Evolutionary conservation across 2,329 filamentous ascomycete genomes (phyloP), one percentile per base, ranked within the genome.

Genomic region (Aspergillus sp.): DNA sequence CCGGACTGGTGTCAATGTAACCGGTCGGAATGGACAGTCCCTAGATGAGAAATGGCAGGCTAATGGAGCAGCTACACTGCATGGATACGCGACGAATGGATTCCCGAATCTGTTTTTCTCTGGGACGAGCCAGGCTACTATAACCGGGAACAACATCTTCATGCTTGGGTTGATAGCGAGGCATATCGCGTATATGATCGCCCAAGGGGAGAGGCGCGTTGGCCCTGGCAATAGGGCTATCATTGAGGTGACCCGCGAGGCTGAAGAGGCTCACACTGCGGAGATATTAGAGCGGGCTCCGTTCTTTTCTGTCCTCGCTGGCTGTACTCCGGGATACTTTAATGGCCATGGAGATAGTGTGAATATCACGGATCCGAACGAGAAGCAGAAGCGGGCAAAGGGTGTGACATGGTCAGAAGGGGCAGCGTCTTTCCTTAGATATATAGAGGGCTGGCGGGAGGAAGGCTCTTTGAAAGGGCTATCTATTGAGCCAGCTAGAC

Each of bases 91-190:
- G 22, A 42, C 37, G 0, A 33, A 15, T 9, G 39, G 49, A 5
- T 51, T 51, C 15, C 39, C 39, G 22, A 51, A 51, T 11, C n/a
- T 51, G 15, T 51, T 42, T n/a, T 51, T 51, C 39, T 51, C 39
- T 5, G 49, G 49, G 8, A 42, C 39, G 2, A 51, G 27, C n/a
- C 49, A 42, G 39, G 49, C 49, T 5, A 51, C 49, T 3, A 33
- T 51, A 7, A 51, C 49, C 1, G 49, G 49, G 24, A 42, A 51
- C 5, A 51, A 51, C 22, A 41, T 42, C 15, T 51, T 51, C 24
- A 30, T 51, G 49, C 49, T 51, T 2, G 39, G 39, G 2, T 24
- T 51, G 4, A 51, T 51, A 5, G 49, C 49, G n/a, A 27, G 30
- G 9, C 49, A 51, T 13, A 33, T 51, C 11, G 13, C 39, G 8